phyloP scores from a whole-genome alignment of 1,139 yeast species.

The Yamadazyma friedrichii region DNA sequence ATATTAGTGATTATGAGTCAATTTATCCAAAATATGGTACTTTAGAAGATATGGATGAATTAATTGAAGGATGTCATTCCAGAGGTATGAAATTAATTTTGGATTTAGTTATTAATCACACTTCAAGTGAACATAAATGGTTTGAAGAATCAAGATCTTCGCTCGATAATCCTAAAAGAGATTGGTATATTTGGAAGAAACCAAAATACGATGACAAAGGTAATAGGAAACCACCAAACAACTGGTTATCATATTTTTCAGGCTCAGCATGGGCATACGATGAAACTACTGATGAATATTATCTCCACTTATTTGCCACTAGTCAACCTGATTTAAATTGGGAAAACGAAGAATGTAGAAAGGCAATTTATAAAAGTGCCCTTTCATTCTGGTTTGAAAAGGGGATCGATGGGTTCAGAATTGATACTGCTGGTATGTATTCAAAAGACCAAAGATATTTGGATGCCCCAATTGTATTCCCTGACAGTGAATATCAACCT shows the following conservation, averaged over 20 bases:
- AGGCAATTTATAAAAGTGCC: conserved; percentile 51
- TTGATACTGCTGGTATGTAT: conserved; percentile 56
- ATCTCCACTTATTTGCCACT: conserved; percentile 51
- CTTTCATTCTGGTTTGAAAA: conserved; percentile 55
- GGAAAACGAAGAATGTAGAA: conserved; percentile 53
- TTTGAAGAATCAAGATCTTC: conserved; percentile 55
- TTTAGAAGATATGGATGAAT: conserved; percentile 47
- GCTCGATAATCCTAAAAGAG: conserved; percentile 54
- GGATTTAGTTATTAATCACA: conserved; percentile 61
- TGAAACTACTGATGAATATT: conserved; percentile 52
- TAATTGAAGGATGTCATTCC: conserved; percentile 47
- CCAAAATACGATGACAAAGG: conserved; percentile 44
- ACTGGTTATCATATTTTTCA: conserved; percentile 55
- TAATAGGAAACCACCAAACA: conserved; percentile 54
- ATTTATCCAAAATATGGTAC: conserved; percentile 56
- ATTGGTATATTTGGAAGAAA: conserved; percentile 62
- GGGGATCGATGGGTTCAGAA: conserved; percentile 61
- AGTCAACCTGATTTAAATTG: conserved; percentile 62
- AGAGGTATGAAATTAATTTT: conserved; percentile 53
- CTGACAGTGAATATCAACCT: conserved; percentile 44
- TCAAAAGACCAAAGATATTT: conserved; percentile 49
- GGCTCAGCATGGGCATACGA: conserved; percentile 62
- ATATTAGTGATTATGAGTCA: conserved; percentile 52
- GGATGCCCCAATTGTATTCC: conserved; percentile 51
- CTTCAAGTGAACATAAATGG: conserved; percentile 57